Evolutionary conservation across 108 stramenopile species (phyloP), one percentile per base, ranked within the genome.

Genomic region (Cylindrotheca fusiformis): DNA sequence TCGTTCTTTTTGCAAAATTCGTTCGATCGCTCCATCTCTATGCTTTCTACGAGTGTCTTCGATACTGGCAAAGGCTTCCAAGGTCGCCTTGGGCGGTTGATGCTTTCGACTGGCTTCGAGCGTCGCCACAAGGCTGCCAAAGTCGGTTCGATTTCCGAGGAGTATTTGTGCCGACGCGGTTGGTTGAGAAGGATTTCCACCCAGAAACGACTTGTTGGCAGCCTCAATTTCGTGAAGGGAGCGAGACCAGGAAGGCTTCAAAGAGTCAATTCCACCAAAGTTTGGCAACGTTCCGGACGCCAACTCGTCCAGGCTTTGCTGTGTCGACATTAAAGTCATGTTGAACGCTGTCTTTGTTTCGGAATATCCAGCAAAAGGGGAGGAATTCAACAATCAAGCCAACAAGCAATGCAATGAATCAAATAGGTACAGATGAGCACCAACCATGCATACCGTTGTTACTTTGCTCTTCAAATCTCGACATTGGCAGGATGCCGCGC

Each of bases 11-110:
- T 65, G 23, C 17, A 79, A 41, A 27, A 74, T 68, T 10, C 68
- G 58, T 22, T 68, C 68, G 19, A 79, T 33, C 23, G 68, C 68
- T 6, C 55, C 63, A 47, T 74, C 63, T 18, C 69, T 60, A 30
- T 79, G 64, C 23, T 55, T 51, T 23, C 44, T 30, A 1, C 64
- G 31, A 20, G 23, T 27, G 21, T 47, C 72, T 55, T 69, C 68
- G 21, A 69, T 8, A 27, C 58, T 25, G 4, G 4, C 28, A 36
- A 71, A 57, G 41, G 49, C 24, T 4, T 23, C 41, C 10, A 17
- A 4, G 3, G 48, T 44, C 3, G 33, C 49, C 18, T 12, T 12
- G 14, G 55, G n/a, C 2, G 55, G 29, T 2, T 14, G 52, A 1
- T 22, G 23, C 1, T 14, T 22, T 3, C 30, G 17, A 14, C n/a